Evolutionary conservation across 495 filamentous ascomycete genomes (phyloP).

Genomic region (Talaromyces trachyspermus): DNA sequence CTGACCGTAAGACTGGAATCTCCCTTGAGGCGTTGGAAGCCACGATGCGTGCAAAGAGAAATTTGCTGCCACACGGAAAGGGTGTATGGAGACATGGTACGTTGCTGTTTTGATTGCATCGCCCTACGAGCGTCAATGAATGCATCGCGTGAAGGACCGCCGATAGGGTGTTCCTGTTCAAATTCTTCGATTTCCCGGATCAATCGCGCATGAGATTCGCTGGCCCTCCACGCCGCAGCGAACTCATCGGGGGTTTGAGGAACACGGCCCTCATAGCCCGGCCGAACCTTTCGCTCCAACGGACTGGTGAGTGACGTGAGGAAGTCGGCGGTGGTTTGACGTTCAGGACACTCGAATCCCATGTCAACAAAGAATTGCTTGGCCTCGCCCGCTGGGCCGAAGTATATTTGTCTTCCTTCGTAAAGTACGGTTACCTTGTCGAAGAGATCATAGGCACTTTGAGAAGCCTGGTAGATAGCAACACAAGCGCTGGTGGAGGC

Average conservation of each 20-base stretch:
- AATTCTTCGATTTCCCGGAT: conserved; percentile 65
- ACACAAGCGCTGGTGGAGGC: conserved; percentile 59
- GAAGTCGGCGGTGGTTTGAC: conserved; percentile 74
- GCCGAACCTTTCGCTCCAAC: conserved; percentile 52
- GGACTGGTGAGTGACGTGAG: conserved; percentile 73
- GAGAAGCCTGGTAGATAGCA: conserved; percentile 80
- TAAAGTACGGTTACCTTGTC: conserved; percentile 75
- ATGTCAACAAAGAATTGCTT: conserved; percentile 65
- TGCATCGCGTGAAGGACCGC: conserved; percentile 54
- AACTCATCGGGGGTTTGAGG: conserved; percentile 76
- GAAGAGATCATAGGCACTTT: conserved; percentile 68
- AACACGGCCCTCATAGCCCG: conserved; percentile 56
- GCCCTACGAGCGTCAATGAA: conserved; percentile 63
- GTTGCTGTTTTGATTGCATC: conserved; percentile 43
- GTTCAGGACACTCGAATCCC: conserved; percentile 65
- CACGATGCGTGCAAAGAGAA: conserved; percentile 65
- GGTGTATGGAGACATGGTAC: conserved; percentile 66
- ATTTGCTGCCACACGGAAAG: conserved; percentile 67
- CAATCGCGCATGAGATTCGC: conserved; percentile 56
- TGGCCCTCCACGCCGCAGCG: conserved; percentile 64
- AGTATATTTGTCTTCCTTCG: conserved; percentile 79
- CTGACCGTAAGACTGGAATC: conserved; percentile 67
- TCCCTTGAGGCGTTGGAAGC: conserved; percentile 57
- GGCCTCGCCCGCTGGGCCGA: conserved; percentile 55
- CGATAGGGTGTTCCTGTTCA: conserved; percentile 53